phyloP scores from a whole-genome alignment of 306 rosid species.

The Quercus robur region DNA sequence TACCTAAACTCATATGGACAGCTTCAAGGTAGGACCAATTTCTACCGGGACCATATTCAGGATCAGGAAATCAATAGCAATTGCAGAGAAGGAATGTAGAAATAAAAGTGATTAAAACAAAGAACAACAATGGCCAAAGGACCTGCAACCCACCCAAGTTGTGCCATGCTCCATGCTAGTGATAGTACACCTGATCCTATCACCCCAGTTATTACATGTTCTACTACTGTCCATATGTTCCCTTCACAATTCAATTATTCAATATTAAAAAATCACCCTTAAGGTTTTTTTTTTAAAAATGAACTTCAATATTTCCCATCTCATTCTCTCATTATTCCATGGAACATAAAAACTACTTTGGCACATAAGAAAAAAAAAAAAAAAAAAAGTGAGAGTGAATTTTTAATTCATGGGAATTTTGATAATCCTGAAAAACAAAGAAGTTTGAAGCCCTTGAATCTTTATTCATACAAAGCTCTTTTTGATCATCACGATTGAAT shows the following conservation, averaged over 20 bases:
- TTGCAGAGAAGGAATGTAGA: constrained; percentile 46
- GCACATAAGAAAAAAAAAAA: background rate
- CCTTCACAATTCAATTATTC: constrained; percentile 18
- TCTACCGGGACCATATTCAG: constrained; percentile 46
- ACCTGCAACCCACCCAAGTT: constrained; percentile 60
- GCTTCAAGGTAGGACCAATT: constrained; percentile 45
- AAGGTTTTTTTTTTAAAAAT: too few relatives aligned
- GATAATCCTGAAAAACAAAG: background rate
- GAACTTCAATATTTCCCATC: too few relatives aligned
- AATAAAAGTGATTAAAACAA: constrained; percentile 41
- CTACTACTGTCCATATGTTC: constrained; percentile 58
- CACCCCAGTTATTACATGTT: constrained; percentile 57
- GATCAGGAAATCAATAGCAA: constrained; percentile 45
- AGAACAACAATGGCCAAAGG: constrained; percentile 38
- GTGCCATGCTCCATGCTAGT: constrained; percentile 58
- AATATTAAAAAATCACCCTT: too few relatives aligned
- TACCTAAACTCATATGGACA: constrained; percentile 39
- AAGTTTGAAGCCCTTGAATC: background rate
- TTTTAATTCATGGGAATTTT: background rate
- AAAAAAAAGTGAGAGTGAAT: background rate
- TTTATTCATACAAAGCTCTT: too few relatives aligned
- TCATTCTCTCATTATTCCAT: too few relatives aligned
- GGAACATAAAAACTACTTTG: too few relatives aligned
- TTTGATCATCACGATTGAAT: too few relatives aligned
- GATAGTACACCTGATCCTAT: constrained; percentile 58